A percentile compares a stretch with the other conserved stretches of the same genome.
Conservation (phyloP, 306 rosid genomes). For the Dicorynia guianensis region DNA sequence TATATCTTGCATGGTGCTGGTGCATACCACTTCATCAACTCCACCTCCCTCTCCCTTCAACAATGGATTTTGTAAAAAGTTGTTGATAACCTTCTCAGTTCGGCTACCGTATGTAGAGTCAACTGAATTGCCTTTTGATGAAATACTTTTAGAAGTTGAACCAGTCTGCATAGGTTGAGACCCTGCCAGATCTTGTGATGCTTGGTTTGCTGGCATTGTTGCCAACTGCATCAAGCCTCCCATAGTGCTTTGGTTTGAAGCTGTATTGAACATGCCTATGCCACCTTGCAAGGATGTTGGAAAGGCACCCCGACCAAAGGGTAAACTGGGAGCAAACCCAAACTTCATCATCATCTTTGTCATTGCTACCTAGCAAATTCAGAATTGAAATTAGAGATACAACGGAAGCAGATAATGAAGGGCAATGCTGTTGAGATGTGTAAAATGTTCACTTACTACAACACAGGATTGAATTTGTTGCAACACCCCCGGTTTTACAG, state of each 20-base stretch:
- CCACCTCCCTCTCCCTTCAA: conserved; percentile 69
- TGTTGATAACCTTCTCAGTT: conserved; percentile 77
- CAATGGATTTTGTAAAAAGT: conserved; percentile 78
- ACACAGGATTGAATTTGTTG: conserved; percentile 70
- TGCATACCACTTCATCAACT: conserved; percentile 61
- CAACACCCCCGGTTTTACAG: conserved; percentile 79
- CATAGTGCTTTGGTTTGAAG: conserved; percentile 49
- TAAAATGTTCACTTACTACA: conserved; percentile 61
- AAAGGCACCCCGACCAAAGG: conserved; percentile 60
- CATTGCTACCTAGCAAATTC: conserved; percentile 64
- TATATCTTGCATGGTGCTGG: conserved; percentile 35
- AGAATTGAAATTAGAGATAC: conserved; percentile 34
- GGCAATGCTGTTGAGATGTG: conserved; percentile 23
- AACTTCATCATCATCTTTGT: conserved; percentile 75
- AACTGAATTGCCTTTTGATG: conserved; percentile 44
- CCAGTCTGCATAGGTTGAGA: conserved; percentile 51
- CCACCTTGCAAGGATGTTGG: conserved; percentile 69
- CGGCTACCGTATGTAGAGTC: conserved; percentile 64
- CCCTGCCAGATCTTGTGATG: conserved; percentile 54
- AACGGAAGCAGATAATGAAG: conserved; percentile 32
- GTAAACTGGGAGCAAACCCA: conserved; percentile 61
- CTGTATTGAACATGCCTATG: conserved; percentile 43
- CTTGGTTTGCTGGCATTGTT: conserved; percentile 51
- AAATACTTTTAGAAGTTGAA: conserved; percentile 52
- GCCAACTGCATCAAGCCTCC: conserved; percentile 59